Percentiles rank a stretch among this genome's conserved stretches.
Evolutionary conservation across 1,284 basidiomycete genomes (phyloP).

Genomic region (Apiotrichum gamsii): DNA sequence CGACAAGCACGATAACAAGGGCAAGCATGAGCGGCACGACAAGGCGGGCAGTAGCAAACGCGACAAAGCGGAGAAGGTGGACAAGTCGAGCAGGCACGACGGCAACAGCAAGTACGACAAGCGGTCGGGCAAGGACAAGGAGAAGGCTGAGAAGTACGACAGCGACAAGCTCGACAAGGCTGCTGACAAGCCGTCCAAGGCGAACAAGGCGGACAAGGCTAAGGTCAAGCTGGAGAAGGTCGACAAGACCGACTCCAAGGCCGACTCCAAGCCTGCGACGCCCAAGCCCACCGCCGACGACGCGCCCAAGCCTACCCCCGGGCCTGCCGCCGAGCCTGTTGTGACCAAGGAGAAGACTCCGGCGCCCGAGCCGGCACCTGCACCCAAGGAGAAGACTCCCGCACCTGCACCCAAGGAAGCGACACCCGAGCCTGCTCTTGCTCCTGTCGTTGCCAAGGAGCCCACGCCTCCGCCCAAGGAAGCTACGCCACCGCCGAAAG

Average conservation of each 20-base stretch:
- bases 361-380: background rate
- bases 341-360: background rate
- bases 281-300: too few species aligned
- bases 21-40: background rate
- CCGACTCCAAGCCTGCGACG: too few species aligned
- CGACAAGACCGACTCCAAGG: background rate
- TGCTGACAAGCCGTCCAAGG: background rate
- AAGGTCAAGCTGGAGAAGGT: background rate
- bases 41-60: background rate
- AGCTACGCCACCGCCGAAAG: background rate
- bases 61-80: background rate
- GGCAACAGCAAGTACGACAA: background rate
- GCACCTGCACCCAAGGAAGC: background rate
- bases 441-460: too few species aligned
- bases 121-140: background rate
- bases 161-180: background rate
- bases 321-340: constrained; percentile 1
- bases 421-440: background rate
- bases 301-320: background rate
- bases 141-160: constrained; percentile 3
- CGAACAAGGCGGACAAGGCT: background rate
- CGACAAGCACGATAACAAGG: background rate
- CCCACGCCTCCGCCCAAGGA: constrained; percentile 8
- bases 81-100: background rate
- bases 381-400: background rate